These are phyloP conservation scores for Annulohypoxylon nitens DNA, from an alignment of 495 filamentous ascomycete genomes.

Conservation along the genomic window DNA sequence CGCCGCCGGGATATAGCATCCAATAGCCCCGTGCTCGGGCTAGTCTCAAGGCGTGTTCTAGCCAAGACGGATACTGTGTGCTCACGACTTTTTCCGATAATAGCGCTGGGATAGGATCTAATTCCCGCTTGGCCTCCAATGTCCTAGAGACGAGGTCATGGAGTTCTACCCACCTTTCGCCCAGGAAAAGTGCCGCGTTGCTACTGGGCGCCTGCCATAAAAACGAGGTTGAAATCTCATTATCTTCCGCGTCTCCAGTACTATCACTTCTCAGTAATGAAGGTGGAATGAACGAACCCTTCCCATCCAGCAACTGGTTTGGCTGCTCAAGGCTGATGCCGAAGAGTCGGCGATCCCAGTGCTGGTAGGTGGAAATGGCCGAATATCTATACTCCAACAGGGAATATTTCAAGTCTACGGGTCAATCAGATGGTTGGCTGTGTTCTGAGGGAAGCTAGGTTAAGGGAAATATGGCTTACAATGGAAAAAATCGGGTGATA, in stretches of 20 bases:
- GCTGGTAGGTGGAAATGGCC: conserved; percentile 55
- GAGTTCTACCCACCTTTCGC: conserved; percentile 84
- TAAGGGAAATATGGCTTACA: conserved; percentile 61
- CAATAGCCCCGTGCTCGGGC: conserved; percentile 78
- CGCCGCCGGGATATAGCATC: conserved; percentile 76
- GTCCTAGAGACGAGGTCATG: conserved; percentile 77
- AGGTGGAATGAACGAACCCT: conserved; percentile 66
- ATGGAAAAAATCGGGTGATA: conserved; percentile 82
- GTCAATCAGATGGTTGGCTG: background rate
- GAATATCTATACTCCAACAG: conserved; percentile 82
- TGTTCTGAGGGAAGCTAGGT: background rate
- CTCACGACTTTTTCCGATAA: conserved; percentile 65
- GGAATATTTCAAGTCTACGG: conserved; percentile 72
- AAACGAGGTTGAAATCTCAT: conserved; percentile 67
- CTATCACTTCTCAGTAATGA: conserved; percentile 42
- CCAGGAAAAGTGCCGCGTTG: conserved; percentile 83
- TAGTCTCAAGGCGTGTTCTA: conserved; percentile 81
- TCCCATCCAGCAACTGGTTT: conserved; percentile 67
- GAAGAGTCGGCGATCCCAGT: conserved; percentile 67
- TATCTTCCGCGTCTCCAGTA: conserved; percentile 38
- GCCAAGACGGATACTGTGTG: conserved; percentile 77
- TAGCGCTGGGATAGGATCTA: conserved; percentile 49
- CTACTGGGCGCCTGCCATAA: conserved; percentile 86
- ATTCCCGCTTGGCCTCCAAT: conserved; percentile 59
- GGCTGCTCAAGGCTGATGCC: conserved; percentile 85